Percentiles rank a stretch among this genome's conserved stretches.
Evolutionary conservation across 352 stramenopile genomes (phyloP).

Genomic region (Phytophthora fragariae): DNA sequence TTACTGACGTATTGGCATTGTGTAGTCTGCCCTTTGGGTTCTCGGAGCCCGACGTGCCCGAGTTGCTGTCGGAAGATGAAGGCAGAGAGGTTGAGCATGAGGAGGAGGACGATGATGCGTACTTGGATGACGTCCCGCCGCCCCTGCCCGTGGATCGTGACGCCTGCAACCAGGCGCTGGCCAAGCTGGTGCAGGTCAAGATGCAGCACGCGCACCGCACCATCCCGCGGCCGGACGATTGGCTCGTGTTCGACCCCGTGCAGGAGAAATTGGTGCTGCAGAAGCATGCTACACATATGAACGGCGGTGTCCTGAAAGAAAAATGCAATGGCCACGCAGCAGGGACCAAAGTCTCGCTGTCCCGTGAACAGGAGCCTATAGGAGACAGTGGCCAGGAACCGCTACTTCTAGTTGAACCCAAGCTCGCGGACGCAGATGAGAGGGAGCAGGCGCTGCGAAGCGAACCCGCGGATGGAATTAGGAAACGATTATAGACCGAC

Average conservation of each 20-base stretch:
- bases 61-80: slow-evolving; percentile 69
- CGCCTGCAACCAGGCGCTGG: slow-evolving; percentile 51
- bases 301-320: slow-evolving; percentile 21
- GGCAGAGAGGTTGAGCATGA: slow-evolving; percentile 7
- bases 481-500: slow-evolving; percentile 25
- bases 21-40: slow-evolving; percentile 63
- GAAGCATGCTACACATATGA: slow-evolving; percentile 38
- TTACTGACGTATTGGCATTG: background rate
- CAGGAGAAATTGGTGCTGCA: slow-evolving; percentile 66
- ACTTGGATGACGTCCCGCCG: slow-evolving; percentile 27
- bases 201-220: slow-evolving; percentile 56
- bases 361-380: slow-evolving; percentile 34
- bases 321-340: slow-evolving; percentile 16
- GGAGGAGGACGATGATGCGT: slow-evolving; percentile 26
- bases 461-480: slow-evolving; percentile 10
- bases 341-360: slow-evolving; percentile 26
- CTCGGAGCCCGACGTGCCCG: slow-evolving; percentile 62
- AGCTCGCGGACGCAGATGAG: background rate
- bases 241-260: slow-evolving; percentile 80
- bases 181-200: slow-evolving; percentile 73
- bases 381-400: slow-evolving; percentile 23
- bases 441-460: slow-evolving; percentile 8
- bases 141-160: slow-evolving; percentile 39
- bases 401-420: background rate
- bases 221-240: slow-evolving; percentile 69